Base-by-base conservation (phyloP, 106 monocot species). In the Dendrobium officinale region DNA sequence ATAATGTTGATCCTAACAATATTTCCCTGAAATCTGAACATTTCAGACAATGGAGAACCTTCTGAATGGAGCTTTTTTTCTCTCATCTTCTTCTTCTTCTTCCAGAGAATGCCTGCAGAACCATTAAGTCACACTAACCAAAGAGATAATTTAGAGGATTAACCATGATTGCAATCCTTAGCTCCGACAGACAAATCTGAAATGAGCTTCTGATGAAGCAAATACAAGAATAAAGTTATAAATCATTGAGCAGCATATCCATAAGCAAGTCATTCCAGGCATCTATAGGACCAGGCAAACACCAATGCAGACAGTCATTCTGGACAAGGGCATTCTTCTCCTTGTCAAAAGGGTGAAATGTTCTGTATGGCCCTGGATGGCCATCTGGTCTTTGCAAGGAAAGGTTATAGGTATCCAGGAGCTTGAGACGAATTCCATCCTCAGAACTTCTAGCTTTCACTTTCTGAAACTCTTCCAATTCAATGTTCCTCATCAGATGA, bases 231-330 rank as follows among this genome's bases (percentile, higher is more conserved):
- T 24, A 26, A 64, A 64, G 64, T 64, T 24, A 64, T 24, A 9
- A 64, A 26, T 64, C 64, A 64, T 24, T 24, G 1, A 70, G 10
- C 70, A 89, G 45, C 75, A 92, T 84, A 58, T 85, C 77, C 92
- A 90, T 88, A 19, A 92, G 26, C 58, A 92, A 67, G 77, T 92
- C 92, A 77, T 90, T 92, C 92, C 92, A 92, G 47, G 77, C 67
- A 84, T 92, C 92, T 10, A 92, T 75, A 13, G 80, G 76, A 22
- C 76, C 75, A 43, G 84, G 84, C 51, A 84, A 77, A 41, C 84
- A 84, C 84, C 84, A 80, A 55, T 84, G 80, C 47, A 91, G 80
- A 76, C 92, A 92, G 72, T 92, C 92, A 80, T 92, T 88, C 82
- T 87, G 82, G 10, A 86, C 86, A 11, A 33, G 76, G 2, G 17